These are phyloP conservation scores for Arthrinium phaeospermum DNA, from an alignment of 2,329 filamentous ascomycete genomes.

Conservation along the genomic window DNA sequence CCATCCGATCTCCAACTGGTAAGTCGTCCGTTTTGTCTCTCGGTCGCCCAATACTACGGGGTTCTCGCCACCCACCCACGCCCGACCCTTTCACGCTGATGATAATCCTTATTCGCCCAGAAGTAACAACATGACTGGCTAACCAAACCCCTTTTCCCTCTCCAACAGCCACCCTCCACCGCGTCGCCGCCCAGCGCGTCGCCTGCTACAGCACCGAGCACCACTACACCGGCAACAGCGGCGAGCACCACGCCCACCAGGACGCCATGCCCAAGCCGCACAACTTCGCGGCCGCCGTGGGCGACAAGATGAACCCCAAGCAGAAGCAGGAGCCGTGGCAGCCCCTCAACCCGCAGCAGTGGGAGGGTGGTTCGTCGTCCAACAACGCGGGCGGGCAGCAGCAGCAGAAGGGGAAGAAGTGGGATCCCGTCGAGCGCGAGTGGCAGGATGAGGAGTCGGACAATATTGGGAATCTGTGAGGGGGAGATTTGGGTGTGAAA, in stretches of 20 bases:
- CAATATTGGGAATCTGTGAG: background rate
- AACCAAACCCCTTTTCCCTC: background rate
- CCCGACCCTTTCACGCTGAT: rapidly evolving
- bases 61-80: background rate
- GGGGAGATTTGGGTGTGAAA: no score
- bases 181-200: background rate
- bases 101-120: no score
- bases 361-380: background rate
- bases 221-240: conserved; percentile 3
- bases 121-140: no score
- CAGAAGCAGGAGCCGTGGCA: background rate
- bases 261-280: background rate
- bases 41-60: background rate
- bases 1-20: background rate
- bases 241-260: background rate
- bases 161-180: background rate
- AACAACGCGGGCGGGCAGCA: background rate
- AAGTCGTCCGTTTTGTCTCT: background rate
- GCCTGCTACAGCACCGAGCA: conserved; percentile 4
- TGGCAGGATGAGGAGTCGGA: background rate
- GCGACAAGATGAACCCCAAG: background rate
- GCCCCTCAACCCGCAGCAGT: background rate
- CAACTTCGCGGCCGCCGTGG: background rate
- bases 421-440: background rate
- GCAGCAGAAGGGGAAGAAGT: background rate